phyloP scores from a whole-genome alignment of 352 stramenopile genomes.

The Aphanomyces invadans region DNA sequence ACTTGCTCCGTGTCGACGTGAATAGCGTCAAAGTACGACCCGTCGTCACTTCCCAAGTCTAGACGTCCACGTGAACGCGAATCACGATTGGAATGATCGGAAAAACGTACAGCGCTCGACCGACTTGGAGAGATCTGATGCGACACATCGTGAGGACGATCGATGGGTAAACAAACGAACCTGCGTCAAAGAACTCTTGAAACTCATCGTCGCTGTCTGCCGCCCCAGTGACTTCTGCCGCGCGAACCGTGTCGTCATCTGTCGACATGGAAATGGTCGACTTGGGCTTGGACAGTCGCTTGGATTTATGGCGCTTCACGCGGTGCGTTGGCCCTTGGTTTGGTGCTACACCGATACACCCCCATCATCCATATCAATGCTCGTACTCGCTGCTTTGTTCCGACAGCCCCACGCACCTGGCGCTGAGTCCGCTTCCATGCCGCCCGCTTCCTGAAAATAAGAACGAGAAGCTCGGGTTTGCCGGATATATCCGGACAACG shows the following conservation, averaged over 20 bases:
- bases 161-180: too few species aligned
- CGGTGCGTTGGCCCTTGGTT: not conserved
- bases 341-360: not conserved
- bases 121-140: too few species aligned
- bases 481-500: not conserved
- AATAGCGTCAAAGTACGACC: conserved; percentile 22
- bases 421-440: not conserved
- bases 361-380: not conserved
- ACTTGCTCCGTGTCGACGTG: not conserved
- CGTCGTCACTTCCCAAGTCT: conserved; percentile 23
- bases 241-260: not conserved
- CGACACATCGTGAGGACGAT: not conserved
- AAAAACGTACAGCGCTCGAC: not conserved
- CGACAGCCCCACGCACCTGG: too few species aligned
- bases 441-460: not conserved
- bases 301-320: not conserved
- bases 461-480: not conserved
- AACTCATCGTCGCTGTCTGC: not conserved
- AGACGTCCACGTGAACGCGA: not conserved
- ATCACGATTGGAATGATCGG: too few species aligned
- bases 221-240: not conserved
- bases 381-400: too few species aligned
- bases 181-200: conserved; percentile 16
- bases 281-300: conserved; percentile 2
- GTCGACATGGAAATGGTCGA: not conserved